Conservation (phyloP, 2,329 filamentous ascomycete species). For the Fusarium fujikuroi region DNA sequence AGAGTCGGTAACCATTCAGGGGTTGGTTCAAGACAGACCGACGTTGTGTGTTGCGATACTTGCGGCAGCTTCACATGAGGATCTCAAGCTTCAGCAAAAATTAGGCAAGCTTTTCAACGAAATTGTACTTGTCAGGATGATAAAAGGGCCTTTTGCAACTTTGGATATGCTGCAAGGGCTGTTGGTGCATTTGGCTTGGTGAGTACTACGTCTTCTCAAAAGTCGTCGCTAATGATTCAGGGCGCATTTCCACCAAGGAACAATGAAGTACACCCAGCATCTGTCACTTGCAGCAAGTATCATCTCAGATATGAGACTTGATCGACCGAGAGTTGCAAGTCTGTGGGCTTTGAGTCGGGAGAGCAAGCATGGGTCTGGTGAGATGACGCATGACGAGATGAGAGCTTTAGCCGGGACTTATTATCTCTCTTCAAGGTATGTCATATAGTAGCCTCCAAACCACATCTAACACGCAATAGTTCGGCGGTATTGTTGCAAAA, state of each 20-base stretch:
- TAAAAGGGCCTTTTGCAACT: conserved; percentile 40
- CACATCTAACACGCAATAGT: not conserved
- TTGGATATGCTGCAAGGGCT: conserved; percentile 48
- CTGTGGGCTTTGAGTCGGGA: conserved; percentile 45
- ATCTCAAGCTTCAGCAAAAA: conserved; percentile 39
- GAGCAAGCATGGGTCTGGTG: conserved; percentile 18
- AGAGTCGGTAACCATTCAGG: conserved; percentile 23
- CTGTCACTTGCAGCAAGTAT: conserved; percentile 48
- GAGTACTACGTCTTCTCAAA: not conserved
- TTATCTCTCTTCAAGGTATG: conserved; percentile 48
- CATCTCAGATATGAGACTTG: conserved; percentile 46
- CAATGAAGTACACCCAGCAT: conserved; percentile 46
- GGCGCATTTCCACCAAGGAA: conserved; percentile 48
- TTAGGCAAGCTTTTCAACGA: conserved; percentile 45
- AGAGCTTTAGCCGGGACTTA: conserved; percentile 47
- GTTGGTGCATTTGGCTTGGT: conserved; percentile 48
- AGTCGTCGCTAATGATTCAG: conserved; percentile 32
- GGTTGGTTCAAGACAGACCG: conserved; percentile 38
- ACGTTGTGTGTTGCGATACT: conserved; percentile 46
- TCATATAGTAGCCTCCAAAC: accelerated
- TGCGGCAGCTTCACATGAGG: conserved; percentile 37
- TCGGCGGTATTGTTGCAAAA: conserved; percentile 47
- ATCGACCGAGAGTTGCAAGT: conserved; percentile 42
- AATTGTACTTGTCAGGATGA: conserved; percentile 39
- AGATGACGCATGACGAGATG: conserved; percentile 44